phyloP scores from a whole-genome alignment of 192 early-diverging fungal genomes.

The Coemansia sp. region DNA sequence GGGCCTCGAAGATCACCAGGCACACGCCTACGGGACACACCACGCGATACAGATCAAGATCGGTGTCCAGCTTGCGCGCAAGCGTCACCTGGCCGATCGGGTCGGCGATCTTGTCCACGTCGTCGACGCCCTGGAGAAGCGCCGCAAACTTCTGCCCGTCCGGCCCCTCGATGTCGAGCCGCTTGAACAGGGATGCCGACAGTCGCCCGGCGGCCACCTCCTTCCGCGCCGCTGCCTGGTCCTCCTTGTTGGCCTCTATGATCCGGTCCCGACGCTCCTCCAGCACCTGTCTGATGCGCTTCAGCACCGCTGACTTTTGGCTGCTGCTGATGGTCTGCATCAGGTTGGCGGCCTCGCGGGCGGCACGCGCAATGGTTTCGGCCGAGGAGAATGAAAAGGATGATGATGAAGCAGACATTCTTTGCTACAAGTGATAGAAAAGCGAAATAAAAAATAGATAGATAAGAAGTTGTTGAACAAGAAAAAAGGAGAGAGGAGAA shows the following conservation, averaged over 20 bases:
- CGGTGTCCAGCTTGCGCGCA: constrained; percentile 76
- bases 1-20: constrained; percentile 97
- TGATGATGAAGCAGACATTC: neutral
- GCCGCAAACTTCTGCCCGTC: constrained; percentile 81
- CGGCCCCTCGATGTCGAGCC: constrained; percentile 77
- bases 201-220: constrained; percentile 74
- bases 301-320: constrained; percentile 78
- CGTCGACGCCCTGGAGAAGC: constrained; percentile 85
- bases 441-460: neutral
- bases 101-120: constrained; percentile 82
- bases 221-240: constrained; percentile 67
- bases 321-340: constrained; percentile 67
- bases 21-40: constrained; percentile 92
- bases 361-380: constrained; percentile 50
- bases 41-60: constrained; percentile 87
- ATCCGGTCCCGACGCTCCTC: constrained; percentile 65
- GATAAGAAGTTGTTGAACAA: neutral
- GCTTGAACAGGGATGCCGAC: constrained; percentile 76
- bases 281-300: constrained; percentile 68
- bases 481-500: neutral
- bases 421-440: neutral
- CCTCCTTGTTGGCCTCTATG: constrained; percentile 73
- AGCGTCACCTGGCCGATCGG: constrained; percentile 80
- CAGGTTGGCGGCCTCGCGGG: constrained; percentile 71
- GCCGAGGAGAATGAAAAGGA: constrained; percentile 26